These are phyloP conservation scores for Lactarius deliciosus DNA, from an alignment of 768 basidiomycete species.

Conservation along the genomic window DNA sequence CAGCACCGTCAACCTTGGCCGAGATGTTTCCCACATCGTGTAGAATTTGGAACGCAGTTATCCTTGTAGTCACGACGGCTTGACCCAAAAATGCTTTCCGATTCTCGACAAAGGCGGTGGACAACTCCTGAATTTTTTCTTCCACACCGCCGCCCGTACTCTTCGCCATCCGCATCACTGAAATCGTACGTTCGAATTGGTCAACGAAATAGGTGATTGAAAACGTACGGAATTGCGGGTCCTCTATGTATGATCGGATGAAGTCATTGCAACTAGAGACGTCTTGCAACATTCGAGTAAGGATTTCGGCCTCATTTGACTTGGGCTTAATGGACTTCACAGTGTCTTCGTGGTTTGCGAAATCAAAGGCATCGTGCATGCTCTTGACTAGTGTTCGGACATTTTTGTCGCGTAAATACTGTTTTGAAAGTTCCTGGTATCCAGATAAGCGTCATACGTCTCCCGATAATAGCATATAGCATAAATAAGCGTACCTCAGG, in stretches of 20 bases:
- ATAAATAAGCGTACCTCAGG: neutral
- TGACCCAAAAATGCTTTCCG: neutral
- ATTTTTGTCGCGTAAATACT: neutral
- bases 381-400: neutral
- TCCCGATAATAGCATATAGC: neutral
- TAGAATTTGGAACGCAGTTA: slow-evolving; percentile 2
- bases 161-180: neutral
- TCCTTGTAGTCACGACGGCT: neutral
- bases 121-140: neutral
- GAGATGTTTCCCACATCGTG: neutral
- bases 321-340: neutral
- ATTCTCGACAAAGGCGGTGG: neutral
- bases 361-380: neutral
- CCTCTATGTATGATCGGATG: neutral
- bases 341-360: neutral
- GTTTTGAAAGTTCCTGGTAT: neutral
- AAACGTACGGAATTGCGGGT: neutral
- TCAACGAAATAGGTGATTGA: neutral
- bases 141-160: neutral
- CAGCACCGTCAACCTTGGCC: neutral
- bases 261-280: neutral
- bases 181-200: neutral
- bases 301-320: neutral
- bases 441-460: neutral
- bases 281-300: neutral